phyloP scores from a whole-genome alignment of 495 filamentous ascomycete species.

The Penicillium goetzii region DNA sequence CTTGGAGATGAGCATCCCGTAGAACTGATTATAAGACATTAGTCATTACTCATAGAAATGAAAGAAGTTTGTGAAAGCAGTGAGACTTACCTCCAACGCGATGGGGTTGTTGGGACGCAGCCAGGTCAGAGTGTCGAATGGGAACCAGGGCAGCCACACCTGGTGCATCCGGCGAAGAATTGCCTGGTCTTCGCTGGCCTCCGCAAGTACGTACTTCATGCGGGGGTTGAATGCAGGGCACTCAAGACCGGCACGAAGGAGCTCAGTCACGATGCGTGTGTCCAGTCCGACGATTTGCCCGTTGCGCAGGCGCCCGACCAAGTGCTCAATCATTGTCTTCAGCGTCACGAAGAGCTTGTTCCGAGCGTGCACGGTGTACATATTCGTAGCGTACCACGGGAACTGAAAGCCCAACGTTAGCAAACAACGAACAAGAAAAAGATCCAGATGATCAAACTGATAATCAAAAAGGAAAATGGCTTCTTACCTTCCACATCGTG shows the following conservation, averaged over 20 bases:
- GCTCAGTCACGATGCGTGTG: conserved; percentile 56
- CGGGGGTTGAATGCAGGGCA: conserved; percentile 68
- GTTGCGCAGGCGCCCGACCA: conserved; percentile 43
- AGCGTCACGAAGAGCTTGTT: conserved; percentile 54
- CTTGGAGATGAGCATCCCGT: conserved; percentile 9
- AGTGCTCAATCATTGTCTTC: conserved; percentile 37
- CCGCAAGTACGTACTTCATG: conserved; percentile 47
- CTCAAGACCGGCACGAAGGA: conserved; percentile 59
- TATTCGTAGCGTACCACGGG: conserved; percentile 66
- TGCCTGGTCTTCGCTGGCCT: conserved; percentile 23
- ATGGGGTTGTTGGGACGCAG: neutral
- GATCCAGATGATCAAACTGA: neutral
- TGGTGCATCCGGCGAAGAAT: conserved; percentile 12
- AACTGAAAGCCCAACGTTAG: conserved; percentile 43
- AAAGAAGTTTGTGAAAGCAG: neutral
- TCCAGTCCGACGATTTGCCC: conserved; percentile 51
- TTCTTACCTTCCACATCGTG: conserved; percentile 66
- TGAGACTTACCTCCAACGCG: conserved; percentile 13
- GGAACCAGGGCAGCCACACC: conserved; percentile 26
- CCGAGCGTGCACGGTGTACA: conserved; percentile 68
- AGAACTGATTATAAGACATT: conserved; percentile 13
- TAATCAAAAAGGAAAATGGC: neutral
- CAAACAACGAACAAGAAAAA: neutral
- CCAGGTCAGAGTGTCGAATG: conserved; percentile 29
- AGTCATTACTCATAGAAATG: neutral